A percentile compares a stretch with the other conserved stretches of the same genome.
Conservation (phyloP, 345 rosid species). For the Linum usitatissimum region DNA sequence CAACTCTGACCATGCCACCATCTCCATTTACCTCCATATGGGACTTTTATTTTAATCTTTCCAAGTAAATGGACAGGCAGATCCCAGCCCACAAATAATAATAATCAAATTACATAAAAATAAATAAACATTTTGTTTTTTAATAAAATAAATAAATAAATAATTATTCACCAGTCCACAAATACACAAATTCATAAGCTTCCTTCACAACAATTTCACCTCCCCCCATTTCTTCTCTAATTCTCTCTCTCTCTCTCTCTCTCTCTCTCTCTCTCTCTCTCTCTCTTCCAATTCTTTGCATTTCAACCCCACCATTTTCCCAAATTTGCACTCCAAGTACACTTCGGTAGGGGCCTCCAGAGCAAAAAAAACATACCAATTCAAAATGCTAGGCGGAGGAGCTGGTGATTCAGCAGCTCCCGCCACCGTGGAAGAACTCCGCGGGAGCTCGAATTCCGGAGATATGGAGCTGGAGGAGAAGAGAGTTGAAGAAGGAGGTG, state of each 20-base stretch:
- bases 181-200: neutral
- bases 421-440: neutral
- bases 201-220: neutral
- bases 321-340: neutral
- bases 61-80: neutral
- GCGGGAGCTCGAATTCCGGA: neutral
- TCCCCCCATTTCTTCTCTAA: neutral
- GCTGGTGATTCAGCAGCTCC: neutral
- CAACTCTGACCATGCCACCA: too few species aligned
- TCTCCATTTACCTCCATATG: too few species aligned
- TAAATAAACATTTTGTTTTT: too few species aligned
- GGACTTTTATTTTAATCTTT: too few species aligned
- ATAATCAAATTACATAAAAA: too few species aligned
- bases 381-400: neutral
- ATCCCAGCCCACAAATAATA: neutral
- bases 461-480: neutral
- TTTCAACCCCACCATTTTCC: neutral
- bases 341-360: neutral
- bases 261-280: neutral
- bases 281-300: neutral
- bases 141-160: too few species aligned
- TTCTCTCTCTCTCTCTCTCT: neutral
- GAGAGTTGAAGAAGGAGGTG: conserved; percentile 4
- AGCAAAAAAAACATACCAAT: neutral
- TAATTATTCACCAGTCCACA: neutral